These are phyloP conservation scores for Ustilago sp. DNA, from an alignment of 1,284 basidiomycete species.

Conservation along the genomic window DNA sequence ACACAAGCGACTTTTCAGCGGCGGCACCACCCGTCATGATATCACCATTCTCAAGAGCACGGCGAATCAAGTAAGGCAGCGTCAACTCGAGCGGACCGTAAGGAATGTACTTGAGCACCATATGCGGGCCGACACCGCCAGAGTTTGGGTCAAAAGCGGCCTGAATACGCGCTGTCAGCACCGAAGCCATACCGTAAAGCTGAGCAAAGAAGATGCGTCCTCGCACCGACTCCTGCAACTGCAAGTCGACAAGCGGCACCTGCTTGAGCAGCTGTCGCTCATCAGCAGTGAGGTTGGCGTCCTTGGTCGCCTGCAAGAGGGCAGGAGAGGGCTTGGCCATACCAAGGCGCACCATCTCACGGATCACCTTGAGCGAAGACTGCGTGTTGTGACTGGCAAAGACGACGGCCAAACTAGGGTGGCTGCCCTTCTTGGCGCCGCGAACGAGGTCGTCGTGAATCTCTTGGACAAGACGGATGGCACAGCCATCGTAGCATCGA, in stretches of 20 bases:
- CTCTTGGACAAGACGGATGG: constrained; percentile 75
- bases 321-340: constrained; percentile 72
- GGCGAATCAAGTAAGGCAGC: constrained; percentile 80
- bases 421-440: constrained; percentile 30
- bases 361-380: constrained; percentile 76
- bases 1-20: constrained; percentile 45
- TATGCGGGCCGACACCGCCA: constrained; percentile 74
- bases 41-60: constrained; percentile 83
- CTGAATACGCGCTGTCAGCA: constrained; percentile 79
- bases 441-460: constrained; percentile 70
- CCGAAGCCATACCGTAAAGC: constrained; percentile 82
- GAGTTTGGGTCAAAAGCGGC: constrained; percentile 75
- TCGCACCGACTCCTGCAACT: constrained; percentile 74
- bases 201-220: constrained; percentile 83
- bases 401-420: constrained; percentile 76
- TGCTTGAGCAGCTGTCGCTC: constrained; percentile 14
- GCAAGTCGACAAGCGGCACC: constrained; percentile 41
- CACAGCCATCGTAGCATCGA: constrained; percentile 80
- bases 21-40: constrained; percentile 75
- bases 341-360: constrained; percentile 75
- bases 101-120: constrained; percentile 66
- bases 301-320: constrained; percentile 34
- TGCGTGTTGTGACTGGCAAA: constrained; percentile 89
- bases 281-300: constrained; percentile 14
- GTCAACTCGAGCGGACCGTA: constrained; percentile 71